Evolutionary conservation across 2,329 filamentous ascomycete species (phyloP), one percentile per base, ranked within the genome.

Genomic region (Elsinoe necatrix): DNA sequence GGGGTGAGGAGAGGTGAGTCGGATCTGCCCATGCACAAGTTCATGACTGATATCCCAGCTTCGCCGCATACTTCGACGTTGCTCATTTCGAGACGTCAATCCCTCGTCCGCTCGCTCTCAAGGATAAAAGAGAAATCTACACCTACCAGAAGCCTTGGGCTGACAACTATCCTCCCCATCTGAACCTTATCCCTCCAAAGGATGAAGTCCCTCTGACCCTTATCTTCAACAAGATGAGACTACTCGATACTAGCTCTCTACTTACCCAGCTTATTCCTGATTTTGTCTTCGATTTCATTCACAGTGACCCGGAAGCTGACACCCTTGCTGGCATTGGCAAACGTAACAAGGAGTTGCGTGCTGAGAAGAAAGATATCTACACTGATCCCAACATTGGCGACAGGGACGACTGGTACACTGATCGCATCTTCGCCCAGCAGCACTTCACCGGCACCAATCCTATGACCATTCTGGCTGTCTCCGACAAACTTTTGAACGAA

Each of bases 361-460:
- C 48, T 6, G 14, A 52, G 31, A 52, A 52, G 37, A 65, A 65
- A 34, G 63, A 67, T 23, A 63, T 68, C n/a, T 64, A 61, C 47
- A 60, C 61, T 6, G 55, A 63, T 20, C 60, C 63, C 12, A 68
- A 66, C 51, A 62, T 69, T 41, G 67, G 66, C 14, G 62, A 66
- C 45, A 59, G 62, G 18, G 18, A 67, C 8, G 72, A 76, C 58
- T 77, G 73, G 73, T 76, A 65, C 61, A 67, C 67, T 14, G 74
- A 77, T 57, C 66, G 70, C 2, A 66, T 73, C 16, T 77, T 76
- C 47, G 74, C 73, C 1, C 69, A 76, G 41, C 74, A 76, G 63
- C 69, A 69, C 9, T 71, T 77, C 51, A 75, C 70, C 0, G 74
- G 74, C 2, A 68, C 68, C 34, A 76, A 76, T 61, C 74, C 74